Conservation (phyloP, 768 basidiomycete species). For the Asterophora parasitica region DNA sequence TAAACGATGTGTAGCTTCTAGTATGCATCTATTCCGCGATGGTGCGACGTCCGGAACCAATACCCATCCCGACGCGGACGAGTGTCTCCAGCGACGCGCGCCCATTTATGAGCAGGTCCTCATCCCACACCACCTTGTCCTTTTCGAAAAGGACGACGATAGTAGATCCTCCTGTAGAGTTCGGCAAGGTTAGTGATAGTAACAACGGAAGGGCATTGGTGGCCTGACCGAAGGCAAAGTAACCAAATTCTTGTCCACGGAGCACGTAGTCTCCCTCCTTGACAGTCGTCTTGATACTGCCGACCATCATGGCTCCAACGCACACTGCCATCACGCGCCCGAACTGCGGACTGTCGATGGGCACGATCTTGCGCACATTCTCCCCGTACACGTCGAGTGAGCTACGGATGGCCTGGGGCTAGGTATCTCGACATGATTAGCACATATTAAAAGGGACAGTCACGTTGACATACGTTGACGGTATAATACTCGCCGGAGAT, state of each 20-base stretch:
- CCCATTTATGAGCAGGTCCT: conserved; percentile 82
- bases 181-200: neutral
- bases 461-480: conserved; percentile 63
- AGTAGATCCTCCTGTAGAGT: conserved; percentile 72
- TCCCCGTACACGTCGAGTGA: conserved; percentile 91
- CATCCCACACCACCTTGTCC: conserved; percentile 83
- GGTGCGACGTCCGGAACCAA: conserved; percentile 39
- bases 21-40: no score
- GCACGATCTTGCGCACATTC: conserved; percentile 88
- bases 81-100: conserved; percentile 81
- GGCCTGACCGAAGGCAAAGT: conserved; percentile 85
- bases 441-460: neutral
- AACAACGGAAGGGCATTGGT: conserved; percentile 6
- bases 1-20: no score
- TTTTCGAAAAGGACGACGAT: conserved; percentile 90
- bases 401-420: conserved; percentile 93
- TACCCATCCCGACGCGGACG: conserved; percentile 83
- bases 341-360: conserved; percentile 85
- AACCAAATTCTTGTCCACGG: conserved; percentile 88
- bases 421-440: conserved; percentile 1
- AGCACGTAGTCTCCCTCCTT: conserved; percentile 74
- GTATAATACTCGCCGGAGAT: conserved; percentile 95
- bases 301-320: conserved; percentile 94
- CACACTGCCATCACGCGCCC: conserved; percentile 91
- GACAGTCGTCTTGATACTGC: conserved; percentile 82